Conservation (phyloP, 805 yeast genomes). For the Clavispora fructus region DNA sequence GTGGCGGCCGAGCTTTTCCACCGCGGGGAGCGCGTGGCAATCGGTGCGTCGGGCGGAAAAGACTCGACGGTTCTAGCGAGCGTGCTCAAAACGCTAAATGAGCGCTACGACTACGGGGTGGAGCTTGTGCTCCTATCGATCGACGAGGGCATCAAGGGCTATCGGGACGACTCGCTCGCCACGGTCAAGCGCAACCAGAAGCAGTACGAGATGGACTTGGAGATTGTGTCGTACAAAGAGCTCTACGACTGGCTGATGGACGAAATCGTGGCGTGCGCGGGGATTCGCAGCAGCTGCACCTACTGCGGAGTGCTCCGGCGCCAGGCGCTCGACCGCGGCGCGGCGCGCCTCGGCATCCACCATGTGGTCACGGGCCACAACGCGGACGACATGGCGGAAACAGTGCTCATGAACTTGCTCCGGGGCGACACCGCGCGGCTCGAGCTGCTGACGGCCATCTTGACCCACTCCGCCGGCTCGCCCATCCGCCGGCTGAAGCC, state of each 20-base stretch:
- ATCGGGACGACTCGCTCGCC: conserved; percentile 93
- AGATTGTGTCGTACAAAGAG: conserved; percentile 80
- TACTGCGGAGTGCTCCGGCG: conserved; percentile 97
- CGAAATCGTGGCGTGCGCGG: conserved; percentile 91
- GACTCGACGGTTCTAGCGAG: conserved; percentile 95
- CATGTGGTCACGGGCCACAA: conserved; percentile 98
- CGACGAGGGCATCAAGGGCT: conserved; percentile 96
- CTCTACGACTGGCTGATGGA: conserved; percentile 98
- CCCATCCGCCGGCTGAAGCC: conserved; percentile 95
- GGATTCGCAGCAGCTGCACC: conserved; percentile 90
- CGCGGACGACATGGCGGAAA: conserved; percentile 99
- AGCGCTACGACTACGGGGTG: conserved; percentile 83
- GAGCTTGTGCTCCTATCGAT: conserved; percentile 76
- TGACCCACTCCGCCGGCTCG: conserved; percentile 78
- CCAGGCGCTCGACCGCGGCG: conserved; percentile 96
- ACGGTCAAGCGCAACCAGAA: conserved; percentile 90
- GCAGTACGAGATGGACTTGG: conserved; percentile 77
- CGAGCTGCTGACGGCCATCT: conserved; percentile 79
- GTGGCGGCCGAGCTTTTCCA: conserved; percentile 61
- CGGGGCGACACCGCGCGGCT: conserved; percentile 95
- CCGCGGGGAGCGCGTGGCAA: conserved; percentile 84
- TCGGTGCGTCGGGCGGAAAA: conserved; percentile 98
- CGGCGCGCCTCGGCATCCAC: conserved; percentile 72
- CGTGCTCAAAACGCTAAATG: conserved; percentile 79
- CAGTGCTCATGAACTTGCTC: conserved; percentile 88